Evolutionary conservation across 352 stramenopile genomes (phyloP).

Genomic region (Hyaloperonospora brassicae): DNA sequence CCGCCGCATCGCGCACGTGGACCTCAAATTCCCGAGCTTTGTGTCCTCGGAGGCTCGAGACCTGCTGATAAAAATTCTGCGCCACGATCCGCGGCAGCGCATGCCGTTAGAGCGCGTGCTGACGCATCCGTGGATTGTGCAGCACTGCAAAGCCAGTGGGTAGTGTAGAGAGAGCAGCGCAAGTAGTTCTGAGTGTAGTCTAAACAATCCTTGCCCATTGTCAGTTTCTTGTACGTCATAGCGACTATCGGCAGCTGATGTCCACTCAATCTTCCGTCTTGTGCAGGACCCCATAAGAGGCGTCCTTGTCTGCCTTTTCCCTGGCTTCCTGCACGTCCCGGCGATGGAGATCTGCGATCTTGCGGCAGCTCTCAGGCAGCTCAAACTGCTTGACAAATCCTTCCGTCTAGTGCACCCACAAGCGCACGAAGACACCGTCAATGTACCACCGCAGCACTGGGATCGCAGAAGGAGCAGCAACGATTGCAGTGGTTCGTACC

Average conservation of each 20-base stretch:
- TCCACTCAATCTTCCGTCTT: slow-evolving; percentile 7
- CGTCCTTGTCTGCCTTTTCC: slow-evolving; percentile 7
- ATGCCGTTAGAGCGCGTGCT: slow-evolving; percentile 89
- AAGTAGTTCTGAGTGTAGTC: slow-evolving; percentile 23
- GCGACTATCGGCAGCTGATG: slow-evolving; percentile 2
- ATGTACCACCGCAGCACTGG: background rate
- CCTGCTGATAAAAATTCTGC: slow-evolving; percentile 89
- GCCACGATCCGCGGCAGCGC: slow-evolving; percentile 92
- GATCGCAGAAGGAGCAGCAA: no score
- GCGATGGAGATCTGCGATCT: slow-evolving; percentile 49
- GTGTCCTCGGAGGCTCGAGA: slow-evolving; percentile 91
- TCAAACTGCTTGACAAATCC: slow-evolving; percentile 76
- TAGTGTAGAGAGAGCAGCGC: slow-evolving; percentile 21
- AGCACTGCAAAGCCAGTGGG: slow-evolving; percentile 36
- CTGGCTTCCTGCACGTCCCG: slow-evolving; percentile 18
- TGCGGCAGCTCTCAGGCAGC: slow-evolving; percentile 54
- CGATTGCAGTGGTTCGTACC: slow-evolving; percentile 13
- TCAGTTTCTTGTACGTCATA: slow-evolving; percentile 13
- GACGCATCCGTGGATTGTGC: slow-evolving; percentile 93
- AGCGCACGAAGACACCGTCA: background rate
- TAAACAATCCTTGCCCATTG: slow-evolving; percentile 23
- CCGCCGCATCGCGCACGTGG: slow-evolving; percentile 92
- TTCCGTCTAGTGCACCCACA: slow-evolving; percentile 29
- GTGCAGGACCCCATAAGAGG: background rate
- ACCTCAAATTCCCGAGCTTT: slow-evolving; percentile 92